Evolutionary conservation across 495 filamentous ascomycete species (phyloP), one percentile per base, ranked within the genome.

Genomic region (Sordaria brevicollis): DNA sequence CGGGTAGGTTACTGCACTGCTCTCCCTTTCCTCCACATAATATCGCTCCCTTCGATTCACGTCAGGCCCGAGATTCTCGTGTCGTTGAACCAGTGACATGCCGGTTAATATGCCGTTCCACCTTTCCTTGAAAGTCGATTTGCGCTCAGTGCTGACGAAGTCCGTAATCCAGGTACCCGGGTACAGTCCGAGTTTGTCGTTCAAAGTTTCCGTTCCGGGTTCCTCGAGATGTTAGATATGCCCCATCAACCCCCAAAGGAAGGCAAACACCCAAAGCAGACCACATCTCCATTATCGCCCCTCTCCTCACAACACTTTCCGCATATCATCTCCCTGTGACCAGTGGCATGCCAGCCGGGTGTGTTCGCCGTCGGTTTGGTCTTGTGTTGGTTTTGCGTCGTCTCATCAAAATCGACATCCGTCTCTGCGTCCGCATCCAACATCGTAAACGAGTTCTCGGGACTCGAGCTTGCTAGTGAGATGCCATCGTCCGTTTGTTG

Each of bases 291-390:
- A 21, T 83, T 79, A n/a, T 57, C 34, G 0, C 82, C 82, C 31
- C 73, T 74, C 67, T 85, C 83, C 5, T 84, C 78, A 65, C 83
- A 84, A 72, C 83, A 85, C 3, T 77, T 75, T 38, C 83, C 83
- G 72, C 83, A 85, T 5, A 85, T 73, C 71, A 82, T 74, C 29
- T 73, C 71, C 29, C 78, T 72, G 71, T 85, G 83, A 15, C 80
- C 79, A 31, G 75, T 75, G 33, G 74, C 75, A 43, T 68, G 69
- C 79, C 80, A 81, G 17, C 75, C 73, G 9, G 65, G n/a, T 69
- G 41, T 43, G 65, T 17, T 62, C 17, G 41, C 21, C 8, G 57
- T 67, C 2, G 49, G 17, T 29, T 70, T 19, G 33, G 3, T 13
- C 69, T 11, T 39, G n/a, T n/a, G n/a, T 36, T 35, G n/a, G 9